Evolutionary conservation across 2,329 filamentous ascomycete genomes (phyloP), one percentile per base, ranked within the genome.

Genomic region (Paramyrothecium roridum): DNA sequence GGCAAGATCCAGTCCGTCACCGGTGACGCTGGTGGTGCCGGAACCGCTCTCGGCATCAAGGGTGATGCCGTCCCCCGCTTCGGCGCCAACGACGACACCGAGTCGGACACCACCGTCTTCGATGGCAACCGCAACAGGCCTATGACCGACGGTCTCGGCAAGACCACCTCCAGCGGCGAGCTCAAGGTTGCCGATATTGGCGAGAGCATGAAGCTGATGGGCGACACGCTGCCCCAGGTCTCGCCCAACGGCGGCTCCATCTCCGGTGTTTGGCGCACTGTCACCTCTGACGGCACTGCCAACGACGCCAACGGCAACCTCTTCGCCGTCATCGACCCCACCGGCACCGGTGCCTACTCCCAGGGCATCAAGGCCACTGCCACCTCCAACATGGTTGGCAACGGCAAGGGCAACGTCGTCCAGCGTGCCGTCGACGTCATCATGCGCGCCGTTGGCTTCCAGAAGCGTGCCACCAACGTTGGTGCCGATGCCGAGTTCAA

Each of bases 61-160:
- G 71, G 72, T 37, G 71, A 57, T 37, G 60, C 74, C 54, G 70
- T 78, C 17, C 74, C 76, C 10, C 69, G 70, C 8, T 56, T 73
- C 1, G 75, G 76, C 19, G 61, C 61, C 22, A 78, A 78, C 68
- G 62, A 59, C 30, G 61, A 65, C 58, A 78, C 75, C 2, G 75
- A 79, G 59, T 63, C 73, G 34, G 76, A 79, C 61, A 77, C 76
- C 30, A 78, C 76, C 40, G 70, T 78, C 59, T 79, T 79, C 68
- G 55, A 57, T 19, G 63, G 58, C 19, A 70, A 61, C 60, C 64
- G 69, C 43, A 66, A 71, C 37, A 43, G 12, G 37, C 37, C 37
- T 56, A 60, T 63, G 52, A 66, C 67, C 46, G 63, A 76, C 59
- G 71, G 73, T 21, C 70, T 76, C 33, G 75, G 75, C 57, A 62